Evolutionary conservation across 257 asterid genomes (phyloP), one percentile per base, ranked within the genome.

Genomic region (Solanum gandarillasii): DNA sequence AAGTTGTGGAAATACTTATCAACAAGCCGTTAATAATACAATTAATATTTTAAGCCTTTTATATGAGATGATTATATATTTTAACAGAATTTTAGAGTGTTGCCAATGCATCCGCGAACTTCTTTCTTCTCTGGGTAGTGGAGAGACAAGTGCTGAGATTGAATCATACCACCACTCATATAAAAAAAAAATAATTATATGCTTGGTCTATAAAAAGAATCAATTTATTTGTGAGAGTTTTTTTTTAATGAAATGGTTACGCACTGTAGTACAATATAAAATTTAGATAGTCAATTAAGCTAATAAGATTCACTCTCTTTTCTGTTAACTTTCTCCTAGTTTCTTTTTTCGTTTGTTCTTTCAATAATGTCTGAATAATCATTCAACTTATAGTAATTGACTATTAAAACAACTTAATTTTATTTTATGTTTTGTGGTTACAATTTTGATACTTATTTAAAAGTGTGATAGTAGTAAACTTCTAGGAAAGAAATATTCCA

Each of bases 211-310:
- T 18, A 5, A 52, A 52, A 52, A 5, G 0, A 18, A 16, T 16
- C 1, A 16, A 52, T 16, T 16, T 52, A 18, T 7, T 16, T 7
- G 0, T 16, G 3, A 14, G 8, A 4, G 48, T 41, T 14, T 14
- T 14, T 12, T 4, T 48, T 14, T 14, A 0, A 52, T 52, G 10
- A 52, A 18, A 52, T 52, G 1, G 0, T 52, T 20, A 16, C 9
- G 0, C 3, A 6, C 0, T 0, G 0, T 6, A 55, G 1, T 6
- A 18, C 1, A 0, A 20, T 2, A 7, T 55, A 55, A 55, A 60
- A 7, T 60, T 60, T 21, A 21, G 2, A 20, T 21, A 21, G 0
- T 8, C 68, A 2, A 52, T 52, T 52, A 0, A 52, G n/a, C n/a
- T 52, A 18, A 52, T 18, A 52, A 52, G n/a, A 16, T 52, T 52